phyloP scores from a whole-genome alignment of 768 basidiomycete genomes.

The Hygrocybe coccinea region DNA sequence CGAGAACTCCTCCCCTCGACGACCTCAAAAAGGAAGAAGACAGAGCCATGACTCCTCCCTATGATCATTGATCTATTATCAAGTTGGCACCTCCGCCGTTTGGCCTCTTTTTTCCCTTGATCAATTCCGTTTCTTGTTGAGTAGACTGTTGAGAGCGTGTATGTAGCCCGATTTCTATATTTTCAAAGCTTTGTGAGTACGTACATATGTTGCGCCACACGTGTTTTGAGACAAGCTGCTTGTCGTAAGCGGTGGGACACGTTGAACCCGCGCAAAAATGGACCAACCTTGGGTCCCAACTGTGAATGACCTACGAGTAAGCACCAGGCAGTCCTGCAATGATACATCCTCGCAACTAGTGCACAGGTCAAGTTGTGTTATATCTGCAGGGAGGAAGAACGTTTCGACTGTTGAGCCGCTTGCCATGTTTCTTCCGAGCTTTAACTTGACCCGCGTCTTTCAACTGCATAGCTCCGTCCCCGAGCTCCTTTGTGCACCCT shows the following conservation, averaged over 20 bases:
- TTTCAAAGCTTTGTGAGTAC: not conserved
- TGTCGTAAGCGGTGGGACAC: not conserved
- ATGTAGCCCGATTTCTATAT: not conserved
- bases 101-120: not conserved
- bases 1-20: conserved; percentile 53
- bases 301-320: conserved; percentile 27
- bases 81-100: not conserved
- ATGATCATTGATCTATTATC: conserved; percentile 42
- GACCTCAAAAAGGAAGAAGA: conserved; percentile 47
- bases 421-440: not conserved
- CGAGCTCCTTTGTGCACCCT: conserved; percentile 69
- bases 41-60: conserved; percentile 55
- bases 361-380: conserved; percentile 68
- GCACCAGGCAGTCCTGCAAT: conserved; percentile 2
- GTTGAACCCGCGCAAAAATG: not conserved
- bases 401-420: not conserved
- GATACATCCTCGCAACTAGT: not conserved
- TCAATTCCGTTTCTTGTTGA: not conserved
- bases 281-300: conserved; percentile 15
- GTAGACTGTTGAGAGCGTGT: not conserved
- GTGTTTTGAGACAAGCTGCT: not conserved
- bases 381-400: conserved; percentile 45
- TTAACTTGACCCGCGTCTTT: conserved; percentile 17
- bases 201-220: not conserved
- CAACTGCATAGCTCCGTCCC: conserved; percentile 36